Evolutionary conservation across 1,139 yeast species (phyloP).

Genomic region (Pichia sp.): DNA sequence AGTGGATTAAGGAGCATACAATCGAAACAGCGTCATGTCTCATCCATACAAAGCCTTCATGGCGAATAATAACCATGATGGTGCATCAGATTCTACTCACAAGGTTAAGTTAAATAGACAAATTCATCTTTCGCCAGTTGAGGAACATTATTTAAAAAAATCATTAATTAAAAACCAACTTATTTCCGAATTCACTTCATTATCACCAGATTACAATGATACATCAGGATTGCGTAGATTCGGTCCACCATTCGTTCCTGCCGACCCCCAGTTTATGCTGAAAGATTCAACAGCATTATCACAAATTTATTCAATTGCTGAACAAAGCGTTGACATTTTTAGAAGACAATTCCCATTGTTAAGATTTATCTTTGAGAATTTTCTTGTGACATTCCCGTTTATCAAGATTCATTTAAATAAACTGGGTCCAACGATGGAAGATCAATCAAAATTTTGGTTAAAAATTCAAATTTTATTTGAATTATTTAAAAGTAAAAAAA

Average conservation of each 20-base stretch:
- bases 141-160: conserved; percentile 82
- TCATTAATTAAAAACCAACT: conserved; percentile 62
- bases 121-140: conserved; percentile 29
- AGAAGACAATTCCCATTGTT: conserved; percentile 53
- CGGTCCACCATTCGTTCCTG: conserved; percentile 63
- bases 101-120: neutral
- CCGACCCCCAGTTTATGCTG: conserved; percentile 29
- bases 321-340: conserved; percentile 20
- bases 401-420: conserved; percentile 36
- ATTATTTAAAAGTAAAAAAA: conserved; percentile 61
- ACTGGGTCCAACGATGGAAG: conserved; percentile 20
- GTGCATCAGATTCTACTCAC: too few relatives aligned
- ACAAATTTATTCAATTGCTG: conserved; percentile 17
- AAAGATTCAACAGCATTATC: conserved; percentile 8
- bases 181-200: conserved; percentile 50
- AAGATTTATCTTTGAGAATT: conserved; percentile 56
- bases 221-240: conserved; percentile 55
- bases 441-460: conserved; percentile 59
- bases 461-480: conserved; percentile 78
- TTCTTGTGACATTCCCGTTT: conserved; percentile 69
- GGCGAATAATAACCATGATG: neutral
- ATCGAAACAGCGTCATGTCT: neutral
- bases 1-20: too few relatives aligned
- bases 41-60: conserved; percentile 12
- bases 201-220: conserved; percentile 41